Percentiles rank a stretch among this genome's conserved stretches.
Conservation (phyloP, 2,329 filamentous ascomycete species). For the Penicillium thymicola region DNA sequence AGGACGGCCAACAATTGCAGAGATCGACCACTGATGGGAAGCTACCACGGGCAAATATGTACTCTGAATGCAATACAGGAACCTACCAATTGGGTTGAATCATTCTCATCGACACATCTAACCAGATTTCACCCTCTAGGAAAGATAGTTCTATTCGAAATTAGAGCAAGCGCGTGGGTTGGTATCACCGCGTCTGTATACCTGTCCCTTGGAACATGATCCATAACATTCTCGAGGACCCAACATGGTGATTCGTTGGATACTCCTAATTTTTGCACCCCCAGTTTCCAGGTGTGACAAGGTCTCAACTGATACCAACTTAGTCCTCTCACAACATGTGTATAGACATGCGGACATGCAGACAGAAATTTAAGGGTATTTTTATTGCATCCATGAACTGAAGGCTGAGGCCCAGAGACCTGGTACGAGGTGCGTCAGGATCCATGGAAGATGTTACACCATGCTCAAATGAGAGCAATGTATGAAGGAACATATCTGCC, state of each 20-base stretch:
- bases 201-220: neutral
- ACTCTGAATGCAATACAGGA: neutral
- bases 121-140: constrained; percentile 1
- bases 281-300: neutral
- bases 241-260: neutral
- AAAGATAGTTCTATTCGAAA: constrained; percentile 1
- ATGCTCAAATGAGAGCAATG: neutral
- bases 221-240: neutral
- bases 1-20: neutral
- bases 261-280: neutral
- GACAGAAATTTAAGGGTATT: neutral
- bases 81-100: neutral
- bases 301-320: neutral
- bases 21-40: neutral
- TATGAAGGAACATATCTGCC: neutral
- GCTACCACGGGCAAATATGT: constrained; percentile 1
- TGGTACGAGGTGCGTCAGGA: constrained; percentile 1
- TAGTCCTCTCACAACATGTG: neutral
- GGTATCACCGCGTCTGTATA: constrained; percentile 2
- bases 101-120: neutral
- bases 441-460: constrained; percentile 3
- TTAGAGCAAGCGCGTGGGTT: constrained; percentile 5
- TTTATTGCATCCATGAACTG: neutral
- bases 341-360: constrained; percentile 4
- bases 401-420: constrained; percentile 4